A percentile compares a stretch with the other conserved stretches of the same genome.
Conservation (phyloP, 805 yeast species). For the Hanseniaspora vineae region DNA sequence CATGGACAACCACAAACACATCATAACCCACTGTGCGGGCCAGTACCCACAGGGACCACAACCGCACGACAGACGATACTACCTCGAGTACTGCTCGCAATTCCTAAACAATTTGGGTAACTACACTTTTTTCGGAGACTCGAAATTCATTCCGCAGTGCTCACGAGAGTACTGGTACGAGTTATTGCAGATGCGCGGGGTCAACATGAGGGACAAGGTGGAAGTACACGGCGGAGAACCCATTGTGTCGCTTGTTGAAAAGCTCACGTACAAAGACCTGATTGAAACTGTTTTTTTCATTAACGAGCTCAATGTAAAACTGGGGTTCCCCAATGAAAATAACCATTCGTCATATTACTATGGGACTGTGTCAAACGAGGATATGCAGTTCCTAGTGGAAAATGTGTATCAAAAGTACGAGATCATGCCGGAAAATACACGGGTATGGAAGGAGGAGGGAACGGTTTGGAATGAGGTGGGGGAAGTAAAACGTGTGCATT, state of each 20-base stretch:
- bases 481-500: too few relatives aligned
- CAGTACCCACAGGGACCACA: too few relatives aligned
- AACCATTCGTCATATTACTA: slow-evolving; percentile 67
- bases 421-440: slow-evolving; percentile 46
- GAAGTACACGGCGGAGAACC: slow-evolving; percentile 1
- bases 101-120: slow-evolving; percentile 65
- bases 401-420: slow-evolving; percentile 12
- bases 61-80: slow-evolving; percentile 21
- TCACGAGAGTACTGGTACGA: slow-evolving; percentile 33
- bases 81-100: slow-evolving; percentile 66
- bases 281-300: slow-evolving; percentile 37
- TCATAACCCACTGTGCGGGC: too few relatives aligned
- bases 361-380: slow-evolving; percentile 35
- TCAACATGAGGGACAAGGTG: slow-evolving; percentile 31
- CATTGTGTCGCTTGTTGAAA: slow-evolving; percentile 6
- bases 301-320: slow-evolving; percentile 34
- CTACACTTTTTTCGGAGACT: slow-evolving; percentile 80
- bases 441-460: not conserved
- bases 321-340: slow-evolving; percentile 72
- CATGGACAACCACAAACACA: slow-evolving; percentile 36
- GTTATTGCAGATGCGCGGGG: slow-evolving; percentile 10
- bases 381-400: slow-evolving; percentile 53
- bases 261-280: slow-evolving; percentile 19
- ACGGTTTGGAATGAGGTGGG: slow-evolving; percentile 30
- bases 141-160: slow-evolving; percentile 66